Conservation (phyloP, 1,284 basidiomycete species). For the Abortiporus biennis region DNA sequence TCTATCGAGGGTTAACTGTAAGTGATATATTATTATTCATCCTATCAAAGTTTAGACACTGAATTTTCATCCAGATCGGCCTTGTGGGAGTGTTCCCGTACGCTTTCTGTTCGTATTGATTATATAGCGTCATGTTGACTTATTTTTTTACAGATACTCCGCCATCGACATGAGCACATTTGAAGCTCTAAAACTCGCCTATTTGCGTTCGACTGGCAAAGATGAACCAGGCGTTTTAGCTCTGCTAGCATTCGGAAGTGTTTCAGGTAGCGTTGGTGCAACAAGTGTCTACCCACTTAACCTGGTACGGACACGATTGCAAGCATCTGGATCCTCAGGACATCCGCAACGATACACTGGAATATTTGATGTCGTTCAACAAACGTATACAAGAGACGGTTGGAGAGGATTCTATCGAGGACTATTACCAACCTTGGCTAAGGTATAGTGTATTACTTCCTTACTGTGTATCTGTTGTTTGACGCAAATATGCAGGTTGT, state of each 20-base stretch:
- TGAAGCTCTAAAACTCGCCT: constrained; percentile 84
- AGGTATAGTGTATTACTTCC: constrained; percentile 40
- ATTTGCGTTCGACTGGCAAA: constrained; percentile 72
- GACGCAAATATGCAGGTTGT: constrained; percentile 57
- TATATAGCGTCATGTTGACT: constrained; percentile 3
- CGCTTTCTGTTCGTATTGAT: constrained; percentile 20
- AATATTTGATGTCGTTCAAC: constrained; percentile 78
- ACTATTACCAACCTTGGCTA: constrained; percentile 84
- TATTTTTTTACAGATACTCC: constrained; percentile 53
- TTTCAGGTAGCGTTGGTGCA: constrained; percentile 89
- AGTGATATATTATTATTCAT: too few relatives aligned
- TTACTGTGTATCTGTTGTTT: neutral
- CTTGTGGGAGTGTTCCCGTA: constrained; percentile 88
- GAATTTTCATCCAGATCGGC: too few relatives aligned
- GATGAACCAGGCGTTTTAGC: constrained; percentile 84
- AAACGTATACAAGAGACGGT: constrained; percentile 84
- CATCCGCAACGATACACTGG: constrained; percentile 89
- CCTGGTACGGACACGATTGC: constrained; percentile 89
- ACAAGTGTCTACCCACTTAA: constrained; percentile 91
- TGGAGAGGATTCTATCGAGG: constrained; percentile 96
- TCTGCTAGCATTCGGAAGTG: constrained; percentile 79
- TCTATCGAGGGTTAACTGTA: constrained; percentile 89
- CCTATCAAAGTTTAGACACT: too few relatives aligned
- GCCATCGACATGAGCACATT: constrained; percentile 97
- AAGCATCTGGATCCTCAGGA: constrained; percentile 92